These are phyloP conservation scores for Epichloe elymi DNA, from an alignment of 2,329 filamentous ascomycete genomes.

Conservation along the genomic window DNA sequence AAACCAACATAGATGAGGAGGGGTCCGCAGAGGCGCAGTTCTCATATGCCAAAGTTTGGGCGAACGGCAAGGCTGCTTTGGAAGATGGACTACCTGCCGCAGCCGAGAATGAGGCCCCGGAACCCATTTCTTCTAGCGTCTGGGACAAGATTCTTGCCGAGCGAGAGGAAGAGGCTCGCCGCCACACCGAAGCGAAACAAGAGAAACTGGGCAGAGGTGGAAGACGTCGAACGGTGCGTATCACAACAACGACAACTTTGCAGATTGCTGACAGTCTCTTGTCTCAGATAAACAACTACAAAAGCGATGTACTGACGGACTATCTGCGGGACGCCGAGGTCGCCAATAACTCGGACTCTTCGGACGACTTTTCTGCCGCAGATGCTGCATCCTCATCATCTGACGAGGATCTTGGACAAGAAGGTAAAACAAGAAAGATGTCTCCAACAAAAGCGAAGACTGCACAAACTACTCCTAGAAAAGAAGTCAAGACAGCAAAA, in stretches of 20 bases:
- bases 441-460: conserved; percentile 12
- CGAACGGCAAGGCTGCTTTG: conserved; percentile 60
- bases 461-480: conserved; percentile 13
- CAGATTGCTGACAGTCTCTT: not conserved
- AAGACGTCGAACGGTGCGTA: conserved; percentile 42
- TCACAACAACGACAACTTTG: not conserved
- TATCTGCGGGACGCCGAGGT: conserved; percentile 14
- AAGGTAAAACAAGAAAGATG: conserved; percentile 24
- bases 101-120: conserved; percentile 36
- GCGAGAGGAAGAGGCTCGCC: conserved; percentile 65
- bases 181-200: conserved; percentile 51
- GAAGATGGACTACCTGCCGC: conserved; percentile 45
- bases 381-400: conserved; percentile 17
- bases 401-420: conserved; percentile 13
- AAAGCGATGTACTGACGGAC: conserved; percentile 12
- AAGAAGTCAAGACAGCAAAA: conserved; percentile 12
- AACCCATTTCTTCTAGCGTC: conserved; percentile 50
- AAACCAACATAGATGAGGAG: conserved; percentile 51
- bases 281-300: conserved; percentile 23
- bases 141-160: conserved; percentile 87
- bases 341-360: conserved; percentile 18
- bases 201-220: conserved; percentile 79
- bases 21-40: conserved; percentile 65
- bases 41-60: conserved; percentile 84
- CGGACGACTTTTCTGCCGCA: conserved; percentile 21